Conservation (phyloP, 345 rosid genomes). For the Euclidium syriacum region DNA sequence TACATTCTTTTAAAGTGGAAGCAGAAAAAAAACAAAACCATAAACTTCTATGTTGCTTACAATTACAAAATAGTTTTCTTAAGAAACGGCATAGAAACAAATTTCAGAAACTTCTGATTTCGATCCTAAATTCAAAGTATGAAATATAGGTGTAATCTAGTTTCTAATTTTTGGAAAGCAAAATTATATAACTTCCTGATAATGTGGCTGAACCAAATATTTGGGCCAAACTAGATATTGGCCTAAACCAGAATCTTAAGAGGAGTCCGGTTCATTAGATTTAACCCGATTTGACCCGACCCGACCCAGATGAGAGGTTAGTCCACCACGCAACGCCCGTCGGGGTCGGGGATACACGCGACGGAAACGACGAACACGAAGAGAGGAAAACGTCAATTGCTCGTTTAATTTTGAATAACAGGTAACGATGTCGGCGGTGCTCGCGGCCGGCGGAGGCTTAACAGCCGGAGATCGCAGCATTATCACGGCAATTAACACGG, state of each 20-base stretch:
- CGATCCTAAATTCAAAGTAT: no score
- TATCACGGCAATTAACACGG: slow-evolving; percentile 55
- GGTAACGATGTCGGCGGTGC: slow-evolving; percentile 21
- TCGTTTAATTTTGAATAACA: slow-evolving; percentile 1
- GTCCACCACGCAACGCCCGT: slow-evolving; percentile 24
- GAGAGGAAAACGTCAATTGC: neutral
- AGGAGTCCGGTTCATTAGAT: neutral
- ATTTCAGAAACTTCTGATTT: no score
- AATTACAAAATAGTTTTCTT: no score
- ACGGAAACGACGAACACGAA: slow-evolving; percentile 24
- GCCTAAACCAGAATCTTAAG: neutral
- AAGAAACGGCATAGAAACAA: no score
- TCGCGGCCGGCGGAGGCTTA: slow-evolving; percentile 38
- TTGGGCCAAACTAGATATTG: slow-evolving; percentile 10
- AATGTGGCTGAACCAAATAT: neutral
- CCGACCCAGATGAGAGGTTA: slow-evolving; percentile 11
- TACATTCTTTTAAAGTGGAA: no score
- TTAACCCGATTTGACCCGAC: neutral
- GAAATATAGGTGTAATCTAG: no score
- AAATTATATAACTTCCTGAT: no score
- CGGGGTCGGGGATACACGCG: slow-evolving; percentile 11
- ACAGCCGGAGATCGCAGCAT: slow-evolving; percentile 50
- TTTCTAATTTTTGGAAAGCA: no score
- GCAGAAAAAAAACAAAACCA: no score
- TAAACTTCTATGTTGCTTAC: no score